Base-by-base conservation (phyloP, 2,329 filamentous ascomycete genomes). In the Alternaria gansuensis region DNA sequence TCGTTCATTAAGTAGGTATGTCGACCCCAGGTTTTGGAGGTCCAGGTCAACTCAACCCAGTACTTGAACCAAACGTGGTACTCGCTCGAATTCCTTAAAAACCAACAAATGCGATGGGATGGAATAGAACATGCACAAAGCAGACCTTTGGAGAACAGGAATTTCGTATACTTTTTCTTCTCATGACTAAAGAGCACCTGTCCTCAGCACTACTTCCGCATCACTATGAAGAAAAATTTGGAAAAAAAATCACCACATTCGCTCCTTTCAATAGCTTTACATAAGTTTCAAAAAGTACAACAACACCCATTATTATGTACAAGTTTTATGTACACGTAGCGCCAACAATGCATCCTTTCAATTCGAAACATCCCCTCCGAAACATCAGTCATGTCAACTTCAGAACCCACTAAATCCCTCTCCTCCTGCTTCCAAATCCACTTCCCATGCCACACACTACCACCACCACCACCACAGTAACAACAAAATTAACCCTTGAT, bases 401-500 rank as follows among this genome's bases (percentile, higher is more conserved):
- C 44, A 48, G 36, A 48, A 48, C 44, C 17, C 17, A n/a, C 36
- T 31, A n/a, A 36, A 48, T 33, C 21, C 44, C 44, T n/a, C n/a
- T 4, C 11, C 14, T 13, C 29, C 14, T 29, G 14, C 9, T n/a
- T 28, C 40, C 13, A 43, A 10, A 2, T 17, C 5, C 24, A 43
- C 13, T 3, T 28, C 40, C 17, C 17, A 17, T 17, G 17, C 17
- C 17, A 17, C 17, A 17, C 17, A 17, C 17, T 17, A 17, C 17
- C 17, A 17, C 17, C 17, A 17, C 17, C 17, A 17, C 17, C 17
- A 17, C 17, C 17, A 17, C 17, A 17, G 2, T 17, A 17, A 28
- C 7, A 2, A n/a, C 6, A 11, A 21, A 26, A 5, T 50, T 17
- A 59, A 9, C 57, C 57, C 52, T 56, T 59, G 14, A 59, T 51